These are phyloP conservation scores for Taiozyma sp. DNA, from an alignment of 1,139 yeast species.

Conservation along the genomic window DNA sequence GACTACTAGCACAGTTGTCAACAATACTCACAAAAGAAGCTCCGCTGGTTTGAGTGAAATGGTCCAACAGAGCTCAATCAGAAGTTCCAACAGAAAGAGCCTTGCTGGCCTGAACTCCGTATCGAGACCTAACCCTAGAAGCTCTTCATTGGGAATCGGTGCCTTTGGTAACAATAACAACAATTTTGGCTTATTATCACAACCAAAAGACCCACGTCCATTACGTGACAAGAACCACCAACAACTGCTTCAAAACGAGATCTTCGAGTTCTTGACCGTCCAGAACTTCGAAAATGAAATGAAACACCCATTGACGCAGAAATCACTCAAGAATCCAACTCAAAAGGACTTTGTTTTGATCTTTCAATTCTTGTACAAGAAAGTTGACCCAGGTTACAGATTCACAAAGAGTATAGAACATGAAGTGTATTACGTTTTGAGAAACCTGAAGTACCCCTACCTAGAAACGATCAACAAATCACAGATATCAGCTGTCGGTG, in stretches of 20 bases:
- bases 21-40: conserved; percentile 12
- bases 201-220: conserved; percentile 65
- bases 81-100: conserved; percentile 20
- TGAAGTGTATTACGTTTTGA: conserved; percentile 68
- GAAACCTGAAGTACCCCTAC: conserved; percentile 71
- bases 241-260: conserved; percentile 55
- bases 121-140: conserved; percentile 8
- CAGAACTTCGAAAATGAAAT: conserved; percentile 71
- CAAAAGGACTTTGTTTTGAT: conserved; percentile 80
- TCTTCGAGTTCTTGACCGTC: conserved; percentile 57
- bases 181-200: conserved; percentile 19
- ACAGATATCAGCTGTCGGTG: conserved; percentile 89
- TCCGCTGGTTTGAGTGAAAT: conserved; percentile 23
- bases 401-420: conserved; percentile 68
- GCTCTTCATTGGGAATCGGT: conserved; percentile 9
- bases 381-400: conserved; percentile 74
- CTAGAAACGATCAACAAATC: conserved; percentile 76
- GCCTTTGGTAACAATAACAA: background rate
- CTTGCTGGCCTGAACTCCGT: conserved; percentile 12
- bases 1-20: conserved; percentile 3
- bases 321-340: conserved; percentile 72
- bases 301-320: conserved; percentile 63
- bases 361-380: conserved; percentile 74
- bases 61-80: conserved; percentile 23
- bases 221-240: conserved; percentile 70